Percentiles rank a stretch among this genome's conserved stretches.
Conservation (phyloP, 495 filamentous ascomycete genomes). For the Penicillium waksmanii region DNA sequence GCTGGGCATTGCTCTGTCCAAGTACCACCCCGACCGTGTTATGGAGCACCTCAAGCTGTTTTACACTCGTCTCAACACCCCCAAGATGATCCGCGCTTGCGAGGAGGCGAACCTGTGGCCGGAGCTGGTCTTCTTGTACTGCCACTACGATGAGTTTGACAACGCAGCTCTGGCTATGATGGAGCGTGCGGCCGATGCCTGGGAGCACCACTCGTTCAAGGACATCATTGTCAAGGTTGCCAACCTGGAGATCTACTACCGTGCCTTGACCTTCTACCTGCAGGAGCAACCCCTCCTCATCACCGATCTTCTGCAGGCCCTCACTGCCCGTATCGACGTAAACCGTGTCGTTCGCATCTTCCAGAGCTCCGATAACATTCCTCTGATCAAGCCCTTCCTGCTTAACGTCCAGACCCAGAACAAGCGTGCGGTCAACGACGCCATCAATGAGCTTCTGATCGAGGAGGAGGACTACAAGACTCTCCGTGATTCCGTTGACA, state of each 20-base stretch:
- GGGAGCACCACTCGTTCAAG: slow-evolving; percentile 99
- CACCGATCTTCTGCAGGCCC: slow-evolving; percentile 89
- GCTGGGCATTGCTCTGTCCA: slow-evolving; percentile 91
- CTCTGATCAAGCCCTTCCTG: slow-evolving; percentile 98
- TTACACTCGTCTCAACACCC: slow-evolving; percentile 98
- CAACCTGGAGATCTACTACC: slow-evolving; percentile 99
- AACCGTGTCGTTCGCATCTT: slow-evolving; percentile 99
- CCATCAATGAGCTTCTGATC: slow-evolving; percentile 97
- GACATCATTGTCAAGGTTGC: slow-evolving; percentile 98
- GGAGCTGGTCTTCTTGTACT: slow-evolving; percentile 97
- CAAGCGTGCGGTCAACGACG: slow-evolving; percentile 96
- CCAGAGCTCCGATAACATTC: slow-evolving; percentile 96
- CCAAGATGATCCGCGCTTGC: slow-evolving; percentile 94
- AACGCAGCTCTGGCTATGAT: slow-evolving; percentile 99
- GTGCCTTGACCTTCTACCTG: slow-evolving; percentile 95
- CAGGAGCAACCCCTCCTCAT: slow-evolving; percentile 94
- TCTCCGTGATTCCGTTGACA: slow-evolving; percentile 94
- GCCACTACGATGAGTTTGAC: slow-evolving; percentile 99
- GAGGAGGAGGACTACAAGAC: slow-evolving; percentile 99
- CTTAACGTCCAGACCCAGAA: slow-evolving; percentile 96
- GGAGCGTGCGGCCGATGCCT: slow-evolving; percentile 96
- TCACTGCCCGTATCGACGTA: slow-evolving; percentile 94
- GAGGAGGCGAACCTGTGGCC: slow-evolving; percentile 98
- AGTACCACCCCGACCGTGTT: slow-evolving; percentile 92
- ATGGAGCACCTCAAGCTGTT: slow-evolving; percentile 99